Conservation (phyloP, 2,329 filamentous ascomycete genomes). For the Nakataea oryzae region DNA sequence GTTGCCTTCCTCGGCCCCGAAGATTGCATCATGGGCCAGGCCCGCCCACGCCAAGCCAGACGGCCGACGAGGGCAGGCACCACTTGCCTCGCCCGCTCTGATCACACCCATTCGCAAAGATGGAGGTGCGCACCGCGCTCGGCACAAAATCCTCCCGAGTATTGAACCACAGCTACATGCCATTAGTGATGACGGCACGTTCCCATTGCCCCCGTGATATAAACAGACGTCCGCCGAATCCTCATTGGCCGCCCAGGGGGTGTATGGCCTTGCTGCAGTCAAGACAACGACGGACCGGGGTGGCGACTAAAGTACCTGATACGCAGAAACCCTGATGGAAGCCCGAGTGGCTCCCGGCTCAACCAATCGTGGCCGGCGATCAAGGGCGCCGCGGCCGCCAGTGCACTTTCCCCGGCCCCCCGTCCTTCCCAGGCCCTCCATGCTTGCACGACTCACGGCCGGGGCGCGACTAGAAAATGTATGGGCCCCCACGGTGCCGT, state of each 20-base stretch:
- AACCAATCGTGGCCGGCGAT: neutral
- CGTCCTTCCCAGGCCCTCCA: neutral
- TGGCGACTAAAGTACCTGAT: neutral
- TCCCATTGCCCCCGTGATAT: too few relatives aligned
- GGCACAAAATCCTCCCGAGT: too few relatives aligned
- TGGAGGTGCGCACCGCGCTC: too few relatives aligned
- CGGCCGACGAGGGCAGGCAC: neutral
- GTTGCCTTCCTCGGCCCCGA: neutral
- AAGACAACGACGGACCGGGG: neutral
- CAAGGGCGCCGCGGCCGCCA: too few relatives aligned
- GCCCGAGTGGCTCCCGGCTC: neutral
- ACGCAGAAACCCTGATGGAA: neutral
- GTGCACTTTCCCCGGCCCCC: neutral
- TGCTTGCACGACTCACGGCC: neutral
- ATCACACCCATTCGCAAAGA: too few relatives aligned
- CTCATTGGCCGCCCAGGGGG: too few relatives aligned
- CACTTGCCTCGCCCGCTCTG: neutral
- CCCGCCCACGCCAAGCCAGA: neutral
- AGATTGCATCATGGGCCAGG: too few relatives aligned
- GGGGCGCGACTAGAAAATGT: neutral
- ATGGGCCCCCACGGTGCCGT: neutral
- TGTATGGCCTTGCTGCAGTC: too few relatives aligned
- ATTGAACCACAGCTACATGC: too few relatives aligned
- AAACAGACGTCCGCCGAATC: too few relatives aligned
- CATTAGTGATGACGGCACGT: too few relatives aligned